Evolutionary conservation across 495 filamentous ascomycete genomes (phyloP).

Genomic region (Neurospora pannonica): DNA sequence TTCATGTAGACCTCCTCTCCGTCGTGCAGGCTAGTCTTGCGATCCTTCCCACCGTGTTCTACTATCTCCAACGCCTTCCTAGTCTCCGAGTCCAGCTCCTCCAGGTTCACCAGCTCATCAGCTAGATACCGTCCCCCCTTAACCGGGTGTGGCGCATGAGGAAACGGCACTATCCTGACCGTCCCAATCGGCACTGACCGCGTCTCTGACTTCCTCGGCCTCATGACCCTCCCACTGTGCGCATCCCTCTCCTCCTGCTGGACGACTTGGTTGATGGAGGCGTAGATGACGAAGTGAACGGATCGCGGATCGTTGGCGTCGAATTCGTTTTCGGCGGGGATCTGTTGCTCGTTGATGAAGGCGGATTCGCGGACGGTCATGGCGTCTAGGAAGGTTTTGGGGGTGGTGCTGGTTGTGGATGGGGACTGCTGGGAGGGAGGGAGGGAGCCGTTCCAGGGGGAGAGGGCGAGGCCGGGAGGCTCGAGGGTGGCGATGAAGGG

Average conservation of each 20-base stretch:
- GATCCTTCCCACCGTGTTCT: conserved; percentile 14
- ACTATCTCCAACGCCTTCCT: neutral
- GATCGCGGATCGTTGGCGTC: conserved; percentile 67
- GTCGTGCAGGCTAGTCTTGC: conserved; percentile 40
- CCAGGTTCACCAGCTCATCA: conserved; percentile 17
- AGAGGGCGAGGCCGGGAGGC: conserved; percentile 21
- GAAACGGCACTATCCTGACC: conserved; percentile 70
- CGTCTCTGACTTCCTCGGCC: conserved; percentile 11
- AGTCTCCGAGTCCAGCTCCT: neutral
- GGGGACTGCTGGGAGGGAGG: conserved; percentile 2
- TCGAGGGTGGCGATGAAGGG: conserved; percentile 41
- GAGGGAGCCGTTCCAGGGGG: conserved; percentile 5
- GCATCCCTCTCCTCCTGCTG: neutral
- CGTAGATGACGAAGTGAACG: conserved; percentile 69
- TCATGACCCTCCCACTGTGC: neutral
- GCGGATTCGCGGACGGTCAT: conserved; percentile 69
- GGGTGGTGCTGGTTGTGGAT: conserved; percentile 26
- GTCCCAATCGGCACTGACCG: conserved; percentile 52
- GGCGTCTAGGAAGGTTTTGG: conserved; percentile 60
- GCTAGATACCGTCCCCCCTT: conserved; percentile 32
- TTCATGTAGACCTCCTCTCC: conserved; percentile 65
- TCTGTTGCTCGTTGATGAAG: conserved; percentile 67
- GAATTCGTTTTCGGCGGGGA: conserved; percentile 58
- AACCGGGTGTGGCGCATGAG: conserved; percentile 51
- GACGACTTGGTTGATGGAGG: conserved; percentile 28